Base-by-base conservation (phyloP, 352 stramenopile species). In the Pythium sp. region DNA sequence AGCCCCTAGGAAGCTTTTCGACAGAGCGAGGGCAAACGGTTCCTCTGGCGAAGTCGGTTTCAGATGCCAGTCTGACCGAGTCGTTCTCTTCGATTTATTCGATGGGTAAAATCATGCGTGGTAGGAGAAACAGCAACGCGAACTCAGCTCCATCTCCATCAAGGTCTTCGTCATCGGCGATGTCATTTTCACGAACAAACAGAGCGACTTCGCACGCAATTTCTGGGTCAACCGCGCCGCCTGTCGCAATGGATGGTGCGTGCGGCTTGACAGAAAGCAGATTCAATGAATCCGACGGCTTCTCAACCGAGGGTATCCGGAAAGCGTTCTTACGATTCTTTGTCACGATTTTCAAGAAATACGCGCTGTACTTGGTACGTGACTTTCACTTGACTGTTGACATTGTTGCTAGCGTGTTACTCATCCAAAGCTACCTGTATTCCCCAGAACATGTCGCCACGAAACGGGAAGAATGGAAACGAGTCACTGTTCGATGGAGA, bases 311-410 rank as follows among this genome's bases (percentile, higher is more conserved):
- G 34, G 82, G 74, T 2, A 75, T 82, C n/a, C 85, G 87, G 28
- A 84, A 81, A 67, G 84, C 85, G 11, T 95, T 95, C 65, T 67
- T 95, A 9, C 84, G 87, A 9, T 92, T 93, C 64, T 95, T 95
- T 67, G 84, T 95, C 51, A 90, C 81, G 1, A 65, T 95, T 2
- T 68, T 93, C 18, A 92, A 90, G 73, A 93, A 92, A 51, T 95
- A 95, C 60, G 80, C 80, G 20, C 69, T 64, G 46, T 94, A 93
- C 58, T 58, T 94, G 80, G 86, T 94, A 79, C 56, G 58, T 38
- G 6, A 6, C 43, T n/a, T 9, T 22, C 12, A 24, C 24, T 12
- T 58, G 4, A 24, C 15, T 38, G 15, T 36, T 58, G 32, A 12
- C 20, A 38, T 14, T 32, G 15, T 22, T 38, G 15, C 20, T 12